These are phyloP conservation scores for Fraxinus cuspidata DNA, from an alignment of 257 asterid species.

Conservation along the genomic window DNA sequence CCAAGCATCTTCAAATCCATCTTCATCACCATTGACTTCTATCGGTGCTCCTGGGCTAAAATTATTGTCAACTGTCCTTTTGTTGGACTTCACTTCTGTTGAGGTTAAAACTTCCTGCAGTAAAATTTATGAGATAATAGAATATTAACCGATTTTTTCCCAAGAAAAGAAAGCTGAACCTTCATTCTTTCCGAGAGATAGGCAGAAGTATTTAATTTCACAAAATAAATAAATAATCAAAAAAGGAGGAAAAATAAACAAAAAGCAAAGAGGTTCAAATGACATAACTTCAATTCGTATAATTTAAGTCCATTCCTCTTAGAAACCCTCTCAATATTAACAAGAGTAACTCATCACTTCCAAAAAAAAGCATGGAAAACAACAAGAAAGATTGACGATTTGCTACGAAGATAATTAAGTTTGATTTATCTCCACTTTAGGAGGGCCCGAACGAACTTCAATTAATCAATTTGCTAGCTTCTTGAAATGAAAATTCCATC, in stretches of 20 bases:
- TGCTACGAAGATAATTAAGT: not conserved
- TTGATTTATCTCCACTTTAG: not conserved
- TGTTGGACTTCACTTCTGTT: constrained; percentile 6
- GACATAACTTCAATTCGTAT: not conserved
- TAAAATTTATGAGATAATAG: constrained; percentile 8
- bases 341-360: not conserved
- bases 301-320: not conserved
- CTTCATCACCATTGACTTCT: constrained; percentile 46
- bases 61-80: constrained; percentile 8
- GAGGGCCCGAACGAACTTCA: not conserved
- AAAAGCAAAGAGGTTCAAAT: not conserved
- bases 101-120: constrained; percentile 25
- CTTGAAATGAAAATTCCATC: not conserved
- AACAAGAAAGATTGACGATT: not conserved
- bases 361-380: not conserved
- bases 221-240: no score
- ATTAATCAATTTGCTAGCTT: not conserved
- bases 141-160: not conserved
- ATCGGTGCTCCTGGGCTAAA: constrained; percentile 31
- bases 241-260: not conserved
- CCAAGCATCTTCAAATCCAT: constrained; percentile 48
- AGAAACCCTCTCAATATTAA: not conserved
- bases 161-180: constrained; percentile 6
- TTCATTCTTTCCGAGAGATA: not conserved
- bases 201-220: not conserved